These are phyloP conservation scores for Fusarium austroafricanum DNA, from an alignment of 2,329 filamentous ascomycete species.

Conservation along the genomic window DNA sequence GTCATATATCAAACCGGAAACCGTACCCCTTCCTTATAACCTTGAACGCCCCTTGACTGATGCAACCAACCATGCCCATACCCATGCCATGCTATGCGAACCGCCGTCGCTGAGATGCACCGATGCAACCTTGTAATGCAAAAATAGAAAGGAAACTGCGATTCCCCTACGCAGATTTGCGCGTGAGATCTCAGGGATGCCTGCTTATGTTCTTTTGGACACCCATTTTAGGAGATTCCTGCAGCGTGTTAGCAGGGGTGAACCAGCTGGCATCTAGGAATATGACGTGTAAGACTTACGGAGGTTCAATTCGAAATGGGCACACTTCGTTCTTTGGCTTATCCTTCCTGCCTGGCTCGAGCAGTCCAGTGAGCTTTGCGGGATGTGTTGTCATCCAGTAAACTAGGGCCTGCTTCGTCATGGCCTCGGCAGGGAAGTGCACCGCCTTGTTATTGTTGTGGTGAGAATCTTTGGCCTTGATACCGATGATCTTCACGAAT, in stretches of 20 bases:
- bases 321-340: conserved; percentile 40
- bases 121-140: conserved; percentile 31
- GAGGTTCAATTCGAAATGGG: conserved; percentile 44
- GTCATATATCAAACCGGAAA: conserved; percentile 32
- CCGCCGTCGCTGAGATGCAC: conserved; percentile 36
- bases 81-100: conserved; percentile 40
- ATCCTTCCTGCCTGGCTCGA: conserved; percentile 42
- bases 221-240: conserved; percentile 40
- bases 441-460: conserved; percentile 20
- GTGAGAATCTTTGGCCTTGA: conserved; percentile 34
- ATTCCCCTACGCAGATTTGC: conserved; percentile 22
- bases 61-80: conserved; percentile 36
- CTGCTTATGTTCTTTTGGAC: conserved; percentile 19
- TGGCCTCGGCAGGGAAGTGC: conserved; percentile 25
- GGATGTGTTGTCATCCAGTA: conserved; percentile 38
- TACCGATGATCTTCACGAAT: conserved; percentile 39
- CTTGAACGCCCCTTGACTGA: conserved; percentile 32
- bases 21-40: conserved; percentile 23
- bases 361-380: conserved; percentile 38
- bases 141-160: conserved; percentile 35
- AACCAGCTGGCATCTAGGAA: conserved; percentile 18
- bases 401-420: conserved; percentile 27
- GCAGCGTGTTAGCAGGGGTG: conserved; percentile 42
- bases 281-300: conserved; percentile 41
- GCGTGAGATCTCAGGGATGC: conserved; percentile 19